Percentiles rank a stretch among this genome's conserved stretches.
These are phyloP conservation scores for Termitomyces sp. DNA, from an alignment of 768 basidiomycete genomes.

Conservation along the genomic window DNA sequence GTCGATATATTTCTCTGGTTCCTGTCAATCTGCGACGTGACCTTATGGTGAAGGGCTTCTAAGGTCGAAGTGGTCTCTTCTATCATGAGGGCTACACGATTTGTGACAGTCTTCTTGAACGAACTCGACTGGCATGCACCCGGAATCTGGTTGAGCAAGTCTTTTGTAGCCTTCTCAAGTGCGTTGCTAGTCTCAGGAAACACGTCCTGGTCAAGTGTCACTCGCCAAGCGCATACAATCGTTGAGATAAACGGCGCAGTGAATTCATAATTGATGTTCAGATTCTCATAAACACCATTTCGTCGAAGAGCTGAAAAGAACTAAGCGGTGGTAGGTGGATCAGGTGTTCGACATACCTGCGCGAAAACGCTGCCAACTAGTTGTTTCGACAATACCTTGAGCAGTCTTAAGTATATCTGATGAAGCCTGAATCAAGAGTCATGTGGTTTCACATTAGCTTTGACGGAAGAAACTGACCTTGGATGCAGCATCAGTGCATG, in stretches of 20 bases:
- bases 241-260: neutral
- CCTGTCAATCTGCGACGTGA: neutral
- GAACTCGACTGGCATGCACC: neutral
- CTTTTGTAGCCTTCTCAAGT: neutral
- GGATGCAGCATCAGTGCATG: neutral
- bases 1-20: neutral
- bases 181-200: neutral
- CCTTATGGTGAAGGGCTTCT: neutral
- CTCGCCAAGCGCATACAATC: neutral
- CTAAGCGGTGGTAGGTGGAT: neutral
- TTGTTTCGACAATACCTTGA: neutral
- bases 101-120: neutral
- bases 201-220: neutral
- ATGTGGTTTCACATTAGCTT: neutral
- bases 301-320: neutral
- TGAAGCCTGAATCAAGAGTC: neutral
- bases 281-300: neutral
- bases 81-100: neutral
- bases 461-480: neutral
- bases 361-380: conserved; percentile 1
- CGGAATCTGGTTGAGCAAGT: neutral
- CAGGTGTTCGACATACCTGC: neutral
- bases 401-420: neutral
- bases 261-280: neutral
- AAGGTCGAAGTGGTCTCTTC: neutral